These are phyloP conservation scores for Sequoiadendron giganteum DNA, from an alignment of 75 land plant genomes.

Conservation along the genomic window DNA sequence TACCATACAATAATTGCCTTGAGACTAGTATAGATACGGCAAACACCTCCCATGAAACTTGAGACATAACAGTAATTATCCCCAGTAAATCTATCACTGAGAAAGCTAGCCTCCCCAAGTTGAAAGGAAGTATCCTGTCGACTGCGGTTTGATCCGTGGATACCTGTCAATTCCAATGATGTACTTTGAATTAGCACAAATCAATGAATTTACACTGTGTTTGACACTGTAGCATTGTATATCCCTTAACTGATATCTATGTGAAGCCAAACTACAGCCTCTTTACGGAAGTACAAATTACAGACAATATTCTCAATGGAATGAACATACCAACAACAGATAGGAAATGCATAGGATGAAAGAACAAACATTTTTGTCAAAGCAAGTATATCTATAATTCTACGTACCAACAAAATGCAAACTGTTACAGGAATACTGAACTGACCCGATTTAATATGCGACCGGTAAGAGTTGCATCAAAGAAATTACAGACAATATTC, in stretches of 20 bases:
- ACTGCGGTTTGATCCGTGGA: conserved; percentile 77
- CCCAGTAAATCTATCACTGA: conserved; percentile 11
- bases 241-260: neutral
- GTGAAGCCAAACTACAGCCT: conserved; percentile 9
- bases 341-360: neutral
- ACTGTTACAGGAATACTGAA: neutral
- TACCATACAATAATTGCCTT: neutral
- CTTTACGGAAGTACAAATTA: neutral
- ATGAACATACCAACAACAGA: neutral
- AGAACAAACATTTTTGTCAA: neutral
- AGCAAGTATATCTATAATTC: neutral
- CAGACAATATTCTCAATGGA: neutral
- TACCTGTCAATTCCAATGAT: conserved; percentile 33
- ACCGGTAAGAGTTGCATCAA: conserved; percentile 89
- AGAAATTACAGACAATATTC: conserved; percentile 31
- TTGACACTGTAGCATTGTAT: neutral
- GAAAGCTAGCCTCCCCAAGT: conserved; percentile 38
- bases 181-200: neutral
- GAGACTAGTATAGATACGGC: conserved; percentile 18
- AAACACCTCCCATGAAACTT: conserved; percentile 34
- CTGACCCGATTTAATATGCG: conserved; percentile 84
- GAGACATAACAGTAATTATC: conserved; percentile 21
- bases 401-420: neutral
- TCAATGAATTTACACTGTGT: neutral
- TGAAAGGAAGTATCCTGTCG: conserved; percentile 60